These are phyloP conservation scores for Thelonectria discophora DNA, from an alignment of 2,329 filamentous ascomycete species.

Conservation along the genomic window DNA sequence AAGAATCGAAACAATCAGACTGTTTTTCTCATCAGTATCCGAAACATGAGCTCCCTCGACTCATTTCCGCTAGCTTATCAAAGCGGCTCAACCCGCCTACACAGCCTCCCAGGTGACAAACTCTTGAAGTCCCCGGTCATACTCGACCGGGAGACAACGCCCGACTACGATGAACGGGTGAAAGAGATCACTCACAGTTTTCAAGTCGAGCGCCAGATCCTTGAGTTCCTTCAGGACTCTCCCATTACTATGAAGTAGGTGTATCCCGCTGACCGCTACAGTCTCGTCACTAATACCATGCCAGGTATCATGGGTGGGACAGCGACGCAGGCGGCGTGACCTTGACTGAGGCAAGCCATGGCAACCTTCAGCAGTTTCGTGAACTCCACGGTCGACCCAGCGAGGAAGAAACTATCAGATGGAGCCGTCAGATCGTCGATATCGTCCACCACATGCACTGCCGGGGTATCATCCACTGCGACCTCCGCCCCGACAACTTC, in stretches of 20 bases:
- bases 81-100: neutral
- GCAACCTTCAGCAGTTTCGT: slow-evolving; percentile 29
- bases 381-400: slow-evolving; percentile 20
- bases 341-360: slow-evolving; percentile 31
- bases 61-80: neutral
- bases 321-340: slow-evolving; percentile 20
- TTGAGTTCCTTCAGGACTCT: slow-evolving; percentile 9
- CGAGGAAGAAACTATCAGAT: slow-evolving; percentile 24
- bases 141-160: slow-evolving; percentile 2
- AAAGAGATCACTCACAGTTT: slow-evolving; percentile 3
- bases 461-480: slow-evolving; percentile 46
- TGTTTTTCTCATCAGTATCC: neutral
- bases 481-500: slow-evolving; percentile 45
- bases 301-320: slow-evolving; percentile 12
- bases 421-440: slow-evolving; percentile 42
- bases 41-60: neutral
- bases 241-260: slow-evolving; percentile 4
- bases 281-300: neutral
- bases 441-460: slow-evolving; percentile 42
- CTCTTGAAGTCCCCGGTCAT: slow-evolving; percentile 9
- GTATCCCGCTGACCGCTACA: neutral
- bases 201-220: slow-evolving; percentile 11
- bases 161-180: slow-evolving; percentile 2
- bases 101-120: neutral
- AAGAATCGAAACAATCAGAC: neutral